Evolutionary conservation across 2,329 filamentous ascomycete species (phyloP).

Genomic region (Diplodia scrobiculata): DNA sequence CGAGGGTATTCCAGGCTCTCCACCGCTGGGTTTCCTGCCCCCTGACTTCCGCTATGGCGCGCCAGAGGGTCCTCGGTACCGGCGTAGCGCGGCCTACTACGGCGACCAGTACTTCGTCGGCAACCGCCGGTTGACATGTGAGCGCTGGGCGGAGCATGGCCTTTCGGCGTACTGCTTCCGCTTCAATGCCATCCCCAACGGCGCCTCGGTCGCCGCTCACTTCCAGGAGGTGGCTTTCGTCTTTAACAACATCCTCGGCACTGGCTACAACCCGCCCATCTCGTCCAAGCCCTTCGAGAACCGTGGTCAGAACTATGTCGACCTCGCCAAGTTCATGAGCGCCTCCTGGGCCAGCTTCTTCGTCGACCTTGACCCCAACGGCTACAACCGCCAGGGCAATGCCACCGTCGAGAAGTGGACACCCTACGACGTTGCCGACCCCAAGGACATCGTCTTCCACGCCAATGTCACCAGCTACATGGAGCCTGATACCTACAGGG

Average conservation of each 20-base stretch:
- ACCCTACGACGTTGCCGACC: slow-evolving; percentile 42
- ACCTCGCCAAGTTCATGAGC: slow-evolving; percentile 50
- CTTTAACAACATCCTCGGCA: slow-evolving; percentile 50
- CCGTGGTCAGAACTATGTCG: slow-evolving; percentile 43
- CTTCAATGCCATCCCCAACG: slow-evolving; percentile 60
- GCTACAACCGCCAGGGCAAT: slow-evolving; percentile 33
- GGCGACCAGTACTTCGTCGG: slow-evolving; percentile 62
- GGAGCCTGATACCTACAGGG: slow-evolving; percentile 51
- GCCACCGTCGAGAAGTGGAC: slow-evolving; percentile 45
- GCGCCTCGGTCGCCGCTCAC: slow-evolving; percentile 55
- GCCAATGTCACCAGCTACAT: slow-evolving; percentile 48
- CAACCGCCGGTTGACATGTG: slow-evolving; percentile 56
- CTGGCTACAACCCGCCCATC: slow-evolving; percentile 46
- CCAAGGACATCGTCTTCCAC: slow-evolving; percentile 52
- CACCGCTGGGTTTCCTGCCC: slow-evolving; percentile 20
- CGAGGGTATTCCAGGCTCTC: slow-evolving; percentile 24
- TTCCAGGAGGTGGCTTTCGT: slow-evolving; percentile 57
- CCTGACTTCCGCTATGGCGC: slow-evolving; percentile 30
- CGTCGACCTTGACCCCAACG: slow-evolving; percentile 47
- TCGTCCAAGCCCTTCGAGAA: slow-evolving; percentile 41
- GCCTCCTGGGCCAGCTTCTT: slow-evolving; percentile 52
- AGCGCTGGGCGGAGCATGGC: slow-evolving; percentile 54
- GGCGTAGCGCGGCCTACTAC: slow-evolving; percentile 54
- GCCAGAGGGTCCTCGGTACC: slow-evolving; percentile 50
- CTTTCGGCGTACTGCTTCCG: slow-evolving; percentile 62